Evolutionary conservation across 2,329 filamentous ascomycete genomes (phyloP), one percentile per base, ranked within the genome.

Genomic region (Peltaster fructicola): DNA sequence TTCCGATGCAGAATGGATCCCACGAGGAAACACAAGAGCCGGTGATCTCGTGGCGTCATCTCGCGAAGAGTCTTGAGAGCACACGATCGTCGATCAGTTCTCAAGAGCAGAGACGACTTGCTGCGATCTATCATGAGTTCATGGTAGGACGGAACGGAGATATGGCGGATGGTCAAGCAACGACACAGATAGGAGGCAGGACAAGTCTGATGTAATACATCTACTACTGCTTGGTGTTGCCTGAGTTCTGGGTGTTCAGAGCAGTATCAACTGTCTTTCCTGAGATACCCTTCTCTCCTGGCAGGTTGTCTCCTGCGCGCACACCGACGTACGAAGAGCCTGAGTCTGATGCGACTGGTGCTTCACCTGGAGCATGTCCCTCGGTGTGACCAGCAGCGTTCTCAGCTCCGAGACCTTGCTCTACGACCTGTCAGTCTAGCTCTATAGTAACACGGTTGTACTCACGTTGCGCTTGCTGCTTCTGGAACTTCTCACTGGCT

Each of bases 101-200:
- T 3, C 67, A 81, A 31, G 88, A 98, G 54, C 66, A 72, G 40
- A 61, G 57, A 33, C 60, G 85, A 31, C 52, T 98, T 36, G 63
- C 68, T 41, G 68, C 67, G 19, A 93, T 98, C 32, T 98, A 98
- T 47, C 61, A 65, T 9, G 88, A 98, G 54, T 98, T 98, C 58
- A 73, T 93, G 1, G 78, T 80, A 4, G 84, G 82, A 1, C 65
- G 88, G 38, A 92, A 84, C 50, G 88, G 88, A 6, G 84, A 95
- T 57, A 82, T 98, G 80, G 80, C 73, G 31, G 85, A 77, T 51
- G 88, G 88, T 2, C 80, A 95, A 52, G 82, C 78, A 0, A 78
- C 76, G 29, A 90, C 73, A 50, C 88, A 95, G 53, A 71, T 98
- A 53, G 88, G 88, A 6, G 88, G 84, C 8, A 63, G 88, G 46